These are phyloP conservation scores for Tremella fuciformis DNA, from an alignment of 768 basidiomycete genomes.

Conservation along the genomic window DNA sequence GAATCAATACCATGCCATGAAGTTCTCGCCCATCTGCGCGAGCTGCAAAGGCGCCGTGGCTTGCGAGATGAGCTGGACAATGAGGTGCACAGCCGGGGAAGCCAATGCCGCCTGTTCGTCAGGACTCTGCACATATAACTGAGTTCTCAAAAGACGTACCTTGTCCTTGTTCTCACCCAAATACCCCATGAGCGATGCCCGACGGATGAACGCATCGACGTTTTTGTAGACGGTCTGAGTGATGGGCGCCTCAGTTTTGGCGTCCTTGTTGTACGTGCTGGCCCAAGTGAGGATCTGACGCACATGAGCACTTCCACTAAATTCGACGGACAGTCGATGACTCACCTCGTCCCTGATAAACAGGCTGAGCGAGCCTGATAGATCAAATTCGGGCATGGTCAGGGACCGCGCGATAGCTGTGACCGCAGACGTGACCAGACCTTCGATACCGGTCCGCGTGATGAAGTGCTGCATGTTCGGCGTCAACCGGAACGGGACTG, in stretches of 20 bases:
- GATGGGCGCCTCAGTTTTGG: conserved; percentile 39
- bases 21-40: conserved; percentile 79
- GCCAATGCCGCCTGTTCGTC: conserved; percentile 55
- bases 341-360: conserved; percentile 89
- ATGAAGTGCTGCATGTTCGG: conserved; percentile 94
- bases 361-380: conserved; percentile 86
- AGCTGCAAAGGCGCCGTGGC: conserved; percentile 84
- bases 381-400: conserved; percentile 90
- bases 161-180: conserved; percentile 46
- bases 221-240: conserved; percentile 44
- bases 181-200: conserved; percentile 45
- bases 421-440: conserved; percentile 76
- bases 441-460: conserved; percentile 83
- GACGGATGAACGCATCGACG: conserved; percentile 45
- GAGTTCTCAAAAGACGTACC: conserved; percentile 25
- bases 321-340: conserved; percentile 66
- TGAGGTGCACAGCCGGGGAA: conserved; percentile 67
- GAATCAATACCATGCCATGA: conserved; percentile 71
- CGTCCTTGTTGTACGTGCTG: conserved; percentile 42
- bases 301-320: conserved; percentile 60
- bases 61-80: conserved; percentile 74
- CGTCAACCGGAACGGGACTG: conserved; percentile 94
- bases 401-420: conserved; percentile 88
- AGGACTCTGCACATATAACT: neutral
- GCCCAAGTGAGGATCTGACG: conserved; percentile 46